A percentile compares a stretch with the other conserved stretches of the same genome.
These are phyloP conservation scores for Leccinum imitatum DNA, from an alignment of 768 basidiomycete species.

Conservation along the genomic window DNA sequence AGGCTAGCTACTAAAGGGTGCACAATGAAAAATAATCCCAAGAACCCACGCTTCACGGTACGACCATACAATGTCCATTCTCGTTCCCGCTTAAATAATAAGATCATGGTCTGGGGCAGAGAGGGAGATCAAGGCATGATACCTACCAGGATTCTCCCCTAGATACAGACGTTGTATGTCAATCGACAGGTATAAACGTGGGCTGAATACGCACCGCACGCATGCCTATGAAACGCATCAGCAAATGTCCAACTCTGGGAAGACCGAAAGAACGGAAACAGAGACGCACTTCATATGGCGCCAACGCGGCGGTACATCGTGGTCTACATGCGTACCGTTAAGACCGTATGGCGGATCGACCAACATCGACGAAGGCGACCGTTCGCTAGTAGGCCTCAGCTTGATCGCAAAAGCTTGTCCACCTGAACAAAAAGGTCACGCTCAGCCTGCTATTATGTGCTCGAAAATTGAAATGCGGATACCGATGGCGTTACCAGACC, in stretches of 20 bases:
- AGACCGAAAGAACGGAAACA: background rate
- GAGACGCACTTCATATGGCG: constrained; percentile 70
- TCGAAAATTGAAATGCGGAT: background rate
- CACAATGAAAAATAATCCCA: background rate
- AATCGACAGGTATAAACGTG: background rate
- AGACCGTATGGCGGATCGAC: constrained; percentile 71
- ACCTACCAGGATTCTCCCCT: constrained; percentile 59
- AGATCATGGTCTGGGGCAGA: background rate
- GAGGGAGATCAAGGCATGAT: background rate
- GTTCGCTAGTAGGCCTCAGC: constrained; percentile 63
- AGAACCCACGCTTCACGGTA: constrained; percentile 55
- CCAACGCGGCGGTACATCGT: constrained; percentile 47
- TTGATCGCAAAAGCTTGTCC: constrained; percentile 83
- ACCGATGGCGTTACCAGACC: constrained; percentile 64
- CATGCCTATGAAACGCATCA: constrained; percentile 46
- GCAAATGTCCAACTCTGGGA: background rate
- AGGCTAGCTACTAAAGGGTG: background rate
- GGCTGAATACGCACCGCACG: constrained; percentile 46
- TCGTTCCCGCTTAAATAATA: constrained; percentile 41
- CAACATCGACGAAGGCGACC: constrained; percentile 65
- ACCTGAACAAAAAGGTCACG: constrained; percentile 36
- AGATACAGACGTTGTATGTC: background rate
- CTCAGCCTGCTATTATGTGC: background rate
- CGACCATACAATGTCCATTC: constrained; percentile 66
- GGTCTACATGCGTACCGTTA: constrained; percentile 35